Evolutionary conservation across 345 rosid species (phyloP).

Genomic region (Ricinus communis): DNA sequence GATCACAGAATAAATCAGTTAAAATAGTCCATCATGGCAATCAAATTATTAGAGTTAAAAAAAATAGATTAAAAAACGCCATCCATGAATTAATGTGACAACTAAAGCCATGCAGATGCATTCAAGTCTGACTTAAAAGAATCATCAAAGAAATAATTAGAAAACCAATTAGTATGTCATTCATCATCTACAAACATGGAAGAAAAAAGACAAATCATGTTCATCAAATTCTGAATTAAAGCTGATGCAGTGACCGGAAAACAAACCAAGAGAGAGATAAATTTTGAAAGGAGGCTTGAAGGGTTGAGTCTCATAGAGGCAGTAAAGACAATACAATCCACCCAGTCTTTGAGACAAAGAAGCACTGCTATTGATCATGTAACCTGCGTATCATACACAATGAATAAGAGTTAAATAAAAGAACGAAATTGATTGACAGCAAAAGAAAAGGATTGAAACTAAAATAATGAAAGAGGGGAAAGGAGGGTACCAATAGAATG

Average conservation of each 20-base stretch:
- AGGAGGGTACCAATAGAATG: conserved; percentile 47
- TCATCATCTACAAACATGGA: no score
- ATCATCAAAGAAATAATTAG: no score
- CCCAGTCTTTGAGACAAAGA: conserved; percentile 71
- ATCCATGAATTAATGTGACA: background rate
- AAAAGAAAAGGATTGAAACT: no score
- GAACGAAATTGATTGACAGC: no score
- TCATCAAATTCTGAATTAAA: no score
- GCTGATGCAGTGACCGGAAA: background rate
- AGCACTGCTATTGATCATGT: conserved; percentile 41
- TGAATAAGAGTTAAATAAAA: background rate
- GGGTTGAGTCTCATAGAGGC: conserved; percentile 81
- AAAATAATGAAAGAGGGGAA: background rate
- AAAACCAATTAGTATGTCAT: no score
- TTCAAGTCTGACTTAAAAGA: no score
- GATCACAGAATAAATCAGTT: background rate
- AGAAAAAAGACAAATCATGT: no score
- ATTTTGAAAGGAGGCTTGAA: conserved; percentile 73
- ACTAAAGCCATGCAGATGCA: no score
- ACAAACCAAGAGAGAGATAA: conserved; percentile 71
- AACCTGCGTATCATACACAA: conserved; percentile 49
- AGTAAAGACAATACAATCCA: conserved; percentile 88
- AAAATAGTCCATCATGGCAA: background rate
- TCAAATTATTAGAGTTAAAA: background rate
- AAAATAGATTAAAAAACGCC: background rate